Evolutionary conservation across 2,329 filamentous ascomycete species (phyloP), one percentile per base, ranked within the genome.

Genomic region (Fusarium sororula): DNA sequence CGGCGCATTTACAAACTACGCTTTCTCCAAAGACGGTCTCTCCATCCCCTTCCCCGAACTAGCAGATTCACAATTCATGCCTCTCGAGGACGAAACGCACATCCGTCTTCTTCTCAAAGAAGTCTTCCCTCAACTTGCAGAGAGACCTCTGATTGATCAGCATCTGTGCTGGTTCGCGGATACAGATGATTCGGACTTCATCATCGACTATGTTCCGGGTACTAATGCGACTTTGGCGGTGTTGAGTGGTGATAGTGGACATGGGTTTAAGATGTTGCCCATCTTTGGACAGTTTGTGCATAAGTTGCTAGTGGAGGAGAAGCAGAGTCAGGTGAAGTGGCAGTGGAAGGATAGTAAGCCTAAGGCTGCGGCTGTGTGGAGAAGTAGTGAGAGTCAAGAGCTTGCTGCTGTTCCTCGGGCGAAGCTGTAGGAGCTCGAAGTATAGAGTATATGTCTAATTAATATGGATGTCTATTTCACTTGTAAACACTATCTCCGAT

Each of bases 131-230:
- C 70, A 74, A 3, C 15, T 74, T 0, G 62, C 70, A 0, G 57
- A 73, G 0, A 44, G 70, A 4, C 70, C 70, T n/a, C 3, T 73
- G 6, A 73, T 73, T 20, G 70, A 73, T 17, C 62, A 57, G 6
- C 70, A 73, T 48, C 37, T 73, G 1, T 73, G 70, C 13, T 73
- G 70, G 70, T 73, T 73, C 1, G 70, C 70, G 5, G 70, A 73
- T 5, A 73, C 70, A 1, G 70, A 73, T 51, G 70, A 73, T 37
- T 73, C 70, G 2, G 70, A 73, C 6, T 73, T 71, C 10, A 74
- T 73, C 20, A 74, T 73, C 2, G 70, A 73, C 48, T 74, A 67
- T 4, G 70, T 73, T 0, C 70, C 70, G 0, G 70, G 72, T 15
- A 74, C 70, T 1, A 48, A 67, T 14, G 67, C 51, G 6, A 63